These are phyloP conservation scores for Schwanniomyces yamadae DNA, from an alignment of 805 yeast genomes.

Conservation along the genomic window DNA sequence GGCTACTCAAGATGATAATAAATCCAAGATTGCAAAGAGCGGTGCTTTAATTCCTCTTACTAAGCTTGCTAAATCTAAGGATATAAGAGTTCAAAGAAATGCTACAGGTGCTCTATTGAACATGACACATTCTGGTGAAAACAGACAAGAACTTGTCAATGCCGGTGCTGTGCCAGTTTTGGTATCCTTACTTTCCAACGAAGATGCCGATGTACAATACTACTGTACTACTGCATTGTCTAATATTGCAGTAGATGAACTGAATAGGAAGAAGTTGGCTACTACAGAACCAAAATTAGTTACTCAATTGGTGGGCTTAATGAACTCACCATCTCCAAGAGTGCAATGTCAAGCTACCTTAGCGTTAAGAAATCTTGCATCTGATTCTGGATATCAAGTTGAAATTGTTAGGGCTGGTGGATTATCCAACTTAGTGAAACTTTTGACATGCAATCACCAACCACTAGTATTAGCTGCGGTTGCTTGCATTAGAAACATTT, in stretches of 20 bases:
- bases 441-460: slow-evolving; percentile 84
- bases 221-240: slow-evolving; percentile 97
- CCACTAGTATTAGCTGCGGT: slow-evolving; percentile 95
- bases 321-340: slow-evolving; percentile 91
- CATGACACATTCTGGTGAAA: slow-evolving; percentile 97
- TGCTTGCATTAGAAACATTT: slow-evolving; percentile 95
- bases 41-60: slow-evolving; percentile 96
- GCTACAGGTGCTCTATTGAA: slow-evolving; percentile 97
- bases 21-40: slow-evolving; percentile 90
- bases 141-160: slow-evolving; percentile 92
- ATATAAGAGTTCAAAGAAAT: slow-evolving; percentile 94
- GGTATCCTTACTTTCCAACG: slow-evolving; percentile 78
- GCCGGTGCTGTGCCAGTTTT: slow-evolving; percentile 98
- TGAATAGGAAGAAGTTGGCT: slow-evolving; percentile 81
- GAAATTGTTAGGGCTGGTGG: slow-evolving; percentile 97
- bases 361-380: slow-evolving; percentile 92
- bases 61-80: slow-evolving; percentile 89
- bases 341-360: slow-evolving; percentile 98
- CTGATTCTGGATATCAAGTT: slow-evolving; percentile 92
- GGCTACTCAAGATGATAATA: slow-evolving; percentile 97
- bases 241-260: slow-evolving; percentile 95
- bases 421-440: slow-evolving; percentile 84
- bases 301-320: slow-evolving; percentile 78
- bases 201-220: slow-evolving; percentile 96
- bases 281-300: slow-evolving; percentile 93